These are phyloP conservation scores for Kwoniella sp. DNA, from an alignment of 768 basidiomycete genomes.

Conservation along the genomic window DNA sequence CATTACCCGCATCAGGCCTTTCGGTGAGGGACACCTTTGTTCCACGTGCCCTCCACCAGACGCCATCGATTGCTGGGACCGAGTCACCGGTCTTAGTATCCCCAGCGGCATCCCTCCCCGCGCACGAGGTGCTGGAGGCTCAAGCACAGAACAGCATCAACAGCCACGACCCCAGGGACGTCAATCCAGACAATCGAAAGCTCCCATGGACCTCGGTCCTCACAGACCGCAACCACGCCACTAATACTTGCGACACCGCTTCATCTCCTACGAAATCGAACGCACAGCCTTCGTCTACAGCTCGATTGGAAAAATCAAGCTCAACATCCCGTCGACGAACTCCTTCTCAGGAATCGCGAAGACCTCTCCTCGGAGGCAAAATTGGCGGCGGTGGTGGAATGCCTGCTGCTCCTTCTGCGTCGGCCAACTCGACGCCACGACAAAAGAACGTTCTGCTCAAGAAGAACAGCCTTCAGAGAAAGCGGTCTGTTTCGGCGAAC, in stretches of 20 bases:
- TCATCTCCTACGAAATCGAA: not conserved
- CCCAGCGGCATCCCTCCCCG: conserved; percentile 11
- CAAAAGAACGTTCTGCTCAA: conserved; percentile 27
- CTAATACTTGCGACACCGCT: not conserved
- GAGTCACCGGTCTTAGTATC: conserved; percentile 21
- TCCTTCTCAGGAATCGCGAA: conserved; percentile 3
- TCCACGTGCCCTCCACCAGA: not conserved
- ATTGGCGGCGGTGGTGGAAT: not conserved
- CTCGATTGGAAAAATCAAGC: not conserved
- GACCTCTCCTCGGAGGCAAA: conserved; percentile 6
- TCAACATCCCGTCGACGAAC: not conserved
- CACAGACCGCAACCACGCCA: not conserved
- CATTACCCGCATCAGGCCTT: conserved; percentile 38
- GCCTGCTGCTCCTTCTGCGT: conserved; percentile 19
- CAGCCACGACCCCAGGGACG: conserved; percentile 14
- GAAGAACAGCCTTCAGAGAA: conserved; percentile 17
- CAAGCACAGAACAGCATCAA: not conserved
- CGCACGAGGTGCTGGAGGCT: conserved; percentile 1
- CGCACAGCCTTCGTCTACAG: not conserved
- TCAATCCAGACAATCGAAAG: conserved; percentile 14
- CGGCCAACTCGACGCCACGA: conserved; percentile 19
- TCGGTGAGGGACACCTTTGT: conserved; percentile 30
- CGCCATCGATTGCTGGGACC: not conserved
- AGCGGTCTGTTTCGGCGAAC: conserved; percentile 3
- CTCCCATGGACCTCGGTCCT: conserved; percentile 24